These are phyloP conservation scores for Termitomyces sp. DNA, from an alignment of 768 basidiomycete genomes.

Conservation along the genomic window DNA sequence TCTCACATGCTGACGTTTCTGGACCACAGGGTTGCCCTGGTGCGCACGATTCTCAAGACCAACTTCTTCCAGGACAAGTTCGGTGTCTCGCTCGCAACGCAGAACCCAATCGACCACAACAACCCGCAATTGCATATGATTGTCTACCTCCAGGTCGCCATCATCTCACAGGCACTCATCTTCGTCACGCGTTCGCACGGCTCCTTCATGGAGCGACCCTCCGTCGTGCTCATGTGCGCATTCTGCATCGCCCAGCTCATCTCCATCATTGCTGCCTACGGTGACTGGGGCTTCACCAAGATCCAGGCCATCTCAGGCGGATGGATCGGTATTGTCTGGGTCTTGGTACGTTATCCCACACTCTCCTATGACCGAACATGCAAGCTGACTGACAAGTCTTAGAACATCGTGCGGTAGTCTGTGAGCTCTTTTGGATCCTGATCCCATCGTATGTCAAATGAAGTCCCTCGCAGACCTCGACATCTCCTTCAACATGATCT, in stretches of 20 bases:
- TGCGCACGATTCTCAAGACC: too few species aligned
- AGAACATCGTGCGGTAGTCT: conserved; percentile 98
- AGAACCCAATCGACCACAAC: too few species aligned
- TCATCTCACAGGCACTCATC: conserved; percentile 84
- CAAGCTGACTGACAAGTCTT: neutral
- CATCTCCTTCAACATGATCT: conserved; percentile 90
- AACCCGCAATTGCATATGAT: too few species aligned
- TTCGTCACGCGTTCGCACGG: conserved; percentile 93
- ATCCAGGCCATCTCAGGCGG: conserved; percentile 78
- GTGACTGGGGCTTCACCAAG: conserved; percentile 90
- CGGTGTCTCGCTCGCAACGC: too few species aligned
- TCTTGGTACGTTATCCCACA: conserved; percentile 63
- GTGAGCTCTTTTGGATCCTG: too few species aligned
- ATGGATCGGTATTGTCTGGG: conserved; percentile 98
- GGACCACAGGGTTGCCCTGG: too few species aligned
- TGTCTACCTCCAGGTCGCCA: too few species aligned
- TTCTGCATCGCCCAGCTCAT: conserved; percentile 95
- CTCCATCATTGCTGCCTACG: conserved; percentile 93
- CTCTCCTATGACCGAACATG: neutral
- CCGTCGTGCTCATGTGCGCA: conserved; percentile 80
- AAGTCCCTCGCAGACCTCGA: conserved; percentile 78
- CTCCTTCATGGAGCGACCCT: conserved; percentile 95
- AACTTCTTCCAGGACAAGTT: too few species aligned
- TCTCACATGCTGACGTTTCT: too few species aligned
- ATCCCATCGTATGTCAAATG: conserved; percentile 71